phyloP scores from a whole-genome alignment of 2,329 filamentous ascomycete species.

The Cercospora citrullina region DNA sequence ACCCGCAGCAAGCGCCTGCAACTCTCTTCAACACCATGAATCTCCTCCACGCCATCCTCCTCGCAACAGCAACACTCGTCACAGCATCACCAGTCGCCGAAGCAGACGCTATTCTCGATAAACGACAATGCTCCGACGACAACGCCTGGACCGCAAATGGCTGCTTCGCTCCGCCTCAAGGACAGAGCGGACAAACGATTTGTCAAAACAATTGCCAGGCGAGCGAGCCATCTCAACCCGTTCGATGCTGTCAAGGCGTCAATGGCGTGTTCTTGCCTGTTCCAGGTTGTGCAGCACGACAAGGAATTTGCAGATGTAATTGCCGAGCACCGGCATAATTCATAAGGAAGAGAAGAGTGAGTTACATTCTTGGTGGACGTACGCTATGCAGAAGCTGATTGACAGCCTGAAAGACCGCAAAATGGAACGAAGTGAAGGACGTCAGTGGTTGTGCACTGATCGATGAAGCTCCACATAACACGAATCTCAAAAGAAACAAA shows the following conservation, averaged over 20 bases:
- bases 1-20: not conserved
- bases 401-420: no score
- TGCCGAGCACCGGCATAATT: not conserved
- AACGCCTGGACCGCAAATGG: not conserved
- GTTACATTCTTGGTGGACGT: not conserved
- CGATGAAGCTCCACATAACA: not conserved
- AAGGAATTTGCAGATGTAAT: constrained; percentile 4
- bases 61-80: not conserved
- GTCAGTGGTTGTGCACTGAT: not conserved
- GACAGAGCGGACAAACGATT: not conserved
- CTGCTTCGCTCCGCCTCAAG: not conserved
- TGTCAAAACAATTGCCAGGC: not conserved
- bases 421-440: not conserved
- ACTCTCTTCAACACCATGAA: not conserved
- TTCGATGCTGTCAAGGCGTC: not conserved
- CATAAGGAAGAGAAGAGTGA: not conserved
- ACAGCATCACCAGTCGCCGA: not conserved
- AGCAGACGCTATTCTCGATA: not conserved
- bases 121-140: constrained; percentile 7
- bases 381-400: not conserved
- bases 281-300: not conserved
- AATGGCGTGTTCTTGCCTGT: constrained; percentile 6
- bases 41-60: not conserved
- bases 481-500: not conserved
- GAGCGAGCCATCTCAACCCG: not conserved